Base-by-base conservation (phyloP, 768 basidiomycete genomes). In the Termitomyces sp. region DNA sequence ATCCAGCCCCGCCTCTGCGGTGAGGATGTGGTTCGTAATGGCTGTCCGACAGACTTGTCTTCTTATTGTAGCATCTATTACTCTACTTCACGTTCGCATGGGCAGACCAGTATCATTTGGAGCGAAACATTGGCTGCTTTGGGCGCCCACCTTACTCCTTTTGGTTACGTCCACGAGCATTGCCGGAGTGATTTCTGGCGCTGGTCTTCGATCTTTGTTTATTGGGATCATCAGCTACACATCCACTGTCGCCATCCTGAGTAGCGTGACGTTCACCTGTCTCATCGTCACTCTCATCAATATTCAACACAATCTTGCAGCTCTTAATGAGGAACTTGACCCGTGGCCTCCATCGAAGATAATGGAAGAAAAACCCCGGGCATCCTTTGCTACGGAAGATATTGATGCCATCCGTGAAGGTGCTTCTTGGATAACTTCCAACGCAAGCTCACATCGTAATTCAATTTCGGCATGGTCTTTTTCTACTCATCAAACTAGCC, bases 391-490 rank as follows among this genome's bases (percentile, higher is more conserved):
- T 17, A 85, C 85, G 0, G 86, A 88, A 62, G 88, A 91, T 52
- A 75, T 90, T 49, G 85, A 89, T 58, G 86, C 75, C 19, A 75
- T 90, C 51, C 82, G 83, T 21, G 88, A 90, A 61, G 87, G 87
- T 50, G 82, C 82, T 49, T 89, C 88, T n/a, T 90, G 89, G 87
- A 82, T 91, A 58, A 87, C 89, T 0, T 89, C 88, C 48, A 77
- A 80, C 43, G 74, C 81, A 17, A 77, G 80, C 53, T 82, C 81
- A 33, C 76, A 75, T 44, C 80, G 72, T 55, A 77, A 79, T 44
- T 87, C 86, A 0, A 67, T 81, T 28, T 89, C 87, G 8, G 79
- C 79, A 17, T 89, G 86, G 80, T 88, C 87, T 0, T 87, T 88
- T 69, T 85, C 86, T 1, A 88, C 86, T 1, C 82, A 83, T 63